Percentiles rank a stretch among this genome's conserved stretches.
phyloP scores from a whole-genome alignment of 768 basidiomycete genomes.

The Rhizopogon roseolus region DNA sequence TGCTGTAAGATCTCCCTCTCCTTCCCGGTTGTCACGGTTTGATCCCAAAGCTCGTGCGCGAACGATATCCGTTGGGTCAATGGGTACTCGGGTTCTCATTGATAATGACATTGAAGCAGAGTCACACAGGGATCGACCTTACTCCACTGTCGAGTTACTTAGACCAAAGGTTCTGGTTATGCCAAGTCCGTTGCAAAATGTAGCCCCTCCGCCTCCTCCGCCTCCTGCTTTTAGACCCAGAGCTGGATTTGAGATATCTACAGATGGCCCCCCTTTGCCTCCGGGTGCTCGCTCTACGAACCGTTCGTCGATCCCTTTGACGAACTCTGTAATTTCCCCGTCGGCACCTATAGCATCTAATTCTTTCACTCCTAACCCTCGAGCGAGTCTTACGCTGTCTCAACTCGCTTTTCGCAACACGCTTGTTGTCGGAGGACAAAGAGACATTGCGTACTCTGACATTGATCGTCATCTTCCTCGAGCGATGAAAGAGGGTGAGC shows the following conservation, averaged over 20 bases:
- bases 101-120: conserved; percentile 44
- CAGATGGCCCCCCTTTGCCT: conserved; percentile 76
- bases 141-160: conserved; percentile 74
- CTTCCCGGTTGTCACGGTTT: conserved; percentile 61
- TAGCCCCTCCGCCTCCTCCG: conserved; percentile 28
- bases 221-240: conserved; percentile 30
- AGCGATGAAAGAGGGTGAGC: conserved; percentile 76
- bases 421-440: conserved; percentile 62
- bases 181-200: conserved; percentile 79
- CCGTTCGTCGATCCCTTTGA: conserved; percentile 36
- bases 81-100: conserved; percentile 59
- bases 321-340: conserved; percentile 23
- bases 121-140: conserved; percentile 45
- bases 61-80: conserved; percentile 58
- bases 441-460: conserved; percentile 58
- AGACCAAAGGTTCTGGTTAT: conserved; percentile 92
- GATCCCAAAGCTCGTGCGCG: conserved; percentile 76
- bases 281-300: conserved; percentile 62
- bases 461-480: conserved; percentile 59
- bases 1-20: conserved; percentile 59
- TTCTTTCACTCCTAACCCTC: conserved; percentile 76
- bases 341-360: conserved; percentile 46
- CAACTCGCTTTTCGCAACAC: conserved; percentile 87
- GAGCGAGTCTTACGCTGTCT: conserved; percentile 65
- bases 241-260: conserved; percentile 59